These are phyloP conservation scores for Ceratocystis albifundus DNA, from an alignment of 2,329 filamentous ascomycete genomes.

Conservation along the genomic window DNA sequence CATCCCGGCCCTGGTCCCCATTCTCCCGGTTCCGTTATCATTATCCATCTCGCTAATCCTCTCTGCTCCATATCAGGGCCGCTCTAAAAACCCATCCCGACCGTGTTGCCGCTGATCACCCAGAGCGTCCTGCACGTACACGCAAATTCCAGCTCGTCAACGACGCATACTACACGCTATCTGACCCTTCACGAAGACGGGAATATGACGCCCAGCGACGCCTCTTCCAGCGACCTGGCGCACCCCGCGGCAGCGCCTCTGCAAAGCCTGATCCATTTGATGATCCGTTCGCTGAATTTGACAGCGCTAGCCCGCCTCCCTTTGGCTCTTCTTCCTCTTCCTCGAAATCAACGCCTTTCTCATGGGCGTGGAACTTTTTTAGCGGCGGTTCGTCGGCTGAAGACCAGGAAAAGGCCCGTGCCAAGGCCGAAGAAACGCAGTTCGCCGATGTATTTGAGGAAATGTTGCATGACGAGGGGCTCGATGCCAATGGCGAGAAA, in stretches of 20 bases:
- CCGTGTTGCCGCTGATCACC: conserved; percentile 70
- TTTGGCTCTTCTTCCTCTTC: conserved; percentile 31
- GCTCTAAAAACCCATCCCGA: conserved; percentile 91
- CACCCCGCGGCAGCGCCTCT: conserved; percentile 22
- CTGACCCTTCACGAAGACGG: conserved; percentile 60
- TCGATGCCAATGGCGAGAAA: conserved; percentile 55
- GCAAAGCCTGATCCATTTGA: conserved; percentile 23
- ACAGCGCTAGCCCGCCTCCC: conserved; percentile 27
- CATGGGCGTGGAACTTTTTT: conserved; percentile 64
- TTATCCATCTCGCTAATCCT: neutral
- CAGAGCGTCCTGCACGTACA: conserved; percentile 70
- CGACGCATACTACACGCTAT: conserved; percentile 86
- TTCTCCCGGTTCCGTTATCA: neutral
- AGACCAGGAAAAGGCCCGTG: conserved; percentile 31
- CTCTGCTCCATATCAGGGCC: conserved; percentile 42
- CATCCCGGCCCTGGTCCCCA: neutral
- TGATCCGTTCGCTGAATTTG: conserved; percentile 38
- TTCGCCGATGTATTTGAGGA: conserved; percentile 84
- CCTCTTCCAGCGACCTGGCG: conserved; percentile 27
- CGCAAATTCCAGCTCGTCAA: conserved; percentile 85
- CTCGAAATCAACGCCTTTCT: conserved; percentile 44
- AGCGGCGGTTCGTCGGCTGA: conserved; percentile 31
- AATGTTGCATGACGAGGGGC: conserved; percentile 75
- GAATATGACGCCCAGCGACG: conserved; percentile 67
- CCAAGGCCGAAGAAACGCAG: conserved; percentile 59